Evolutionary conservation across 371 early-diverging fungal genomes (phyloP), one percentile per base, ranked within the genome.

Genomic region (Mortierella sp.): DNA sequence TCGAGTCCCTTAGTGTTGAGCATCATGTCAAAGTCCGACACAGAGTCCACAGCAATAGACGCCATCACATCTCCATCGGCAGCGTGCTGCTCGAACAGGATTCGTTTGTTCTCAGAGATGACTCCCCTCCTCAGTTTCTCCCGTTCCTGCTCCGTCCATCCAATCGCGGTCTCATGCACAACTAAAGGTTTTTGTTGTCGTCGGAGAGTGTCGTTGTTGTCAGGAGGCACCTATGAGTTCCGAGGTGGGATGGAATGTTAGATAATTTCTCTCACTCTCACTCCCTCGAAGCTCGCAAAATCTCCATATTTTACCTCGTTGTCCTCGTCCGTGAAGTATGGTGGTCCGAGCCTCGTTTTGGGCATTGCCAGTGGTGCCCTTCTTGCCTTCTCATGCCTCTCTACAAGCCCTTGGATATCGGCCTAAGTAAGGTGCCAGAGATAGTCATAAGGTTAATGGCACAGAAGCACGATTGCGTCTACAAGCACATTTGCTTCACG

Each of bases 1-100:
- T 90, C 83, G n/a, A 93, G 64, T 14, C 82, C 86, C 21, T 85
- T 79, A 9, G 92, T 86, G 47, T 87, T 88, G 32, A 80, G 67
- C 56, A 88, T 87, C 31, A 91, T 76, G 50, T 82, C 78, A 2
- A 56, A 44, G 4, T 84, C 81, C 0, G 80, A 55, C 23, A 86
- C 76, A 39, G 78, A 71, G 24, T 86, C 85, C 11, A 90, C 79
- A 7, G 83, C 80, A 41, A 28, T 31, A 1, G 75, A 54, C 14
- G 54, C 67, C 5, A 28, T 42, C 19, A 34, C 46, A 30, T 49
- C 48, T 37, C 63, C 54, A 27, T 49, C 48, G 11, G 34, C 37
- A n/a, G 66, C 49, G 64, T 70, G 76, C 44, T 61, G 64, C 8
- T 63, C 58, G 19, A 61, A 69, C 21, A 69, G 27, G 19, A 68